Evolutionary conservation across 2,329 filamentous ascomycete genomes (phyloP), one percentile per base, ranked within the genome.

Genomic region (Fusarium nelsonii): DNA sequence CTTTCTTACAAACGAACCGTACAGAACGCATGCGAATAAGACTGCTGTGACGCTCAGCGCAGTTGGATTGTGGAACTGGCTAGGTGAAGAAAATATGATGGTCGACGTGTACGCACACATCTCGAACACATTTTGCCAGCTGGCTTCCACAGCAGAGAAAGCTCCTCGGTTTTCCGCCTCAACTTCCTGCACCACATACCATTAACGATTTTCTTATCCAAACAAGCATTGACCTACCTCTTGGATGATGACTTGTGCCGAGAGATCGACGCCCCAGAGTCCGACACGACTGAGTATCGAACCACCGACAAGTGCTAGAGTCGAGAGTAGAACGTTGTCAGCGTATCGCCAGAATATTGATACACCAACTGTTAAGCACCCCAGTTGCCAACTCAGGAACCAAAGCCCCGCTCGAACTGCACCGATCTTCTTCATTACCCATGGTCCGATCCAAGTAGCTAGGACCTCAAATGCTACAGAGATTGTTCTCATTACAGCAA

Each of bases 51-150:
- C 82, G 57, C 87, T 91, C 46, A 92, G 83, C 8, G 86, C 75
- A 0, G 87, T 85, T 0, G 91, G 90, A 74, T 85, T 89, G 57
- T 81, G 81, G 75, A 94, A 94, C 71, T 92, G 84, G 5, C 85
- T 82, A 0, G 91, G 91, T 0, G 80, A 79, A 1, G 86, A 82
- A 64, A 90, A 92, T 6, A 90, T 74, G 62, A 92, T 88, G 0
- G 91, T 94, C 1, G 85, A 84, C 0, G 83, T 83, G 73, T 88
- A 93, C 0, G 90, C 89, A 2, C 89, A 77, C 48, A 93, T 82
- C 76, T 94, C 91, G 64, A 92, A 93, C 1, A 86, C 69, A 64
- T 89, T 93, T 75, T 94, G 91, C 39, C 89, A 83, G 0, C 88
- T 84, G 10, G 88, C 85, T 76, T 94, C 92, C 9, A 88, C 84